phyloP scores from a whole-genome alignment of 352 stramenopile genomes.

The Phytophthora capsici region DNA sequence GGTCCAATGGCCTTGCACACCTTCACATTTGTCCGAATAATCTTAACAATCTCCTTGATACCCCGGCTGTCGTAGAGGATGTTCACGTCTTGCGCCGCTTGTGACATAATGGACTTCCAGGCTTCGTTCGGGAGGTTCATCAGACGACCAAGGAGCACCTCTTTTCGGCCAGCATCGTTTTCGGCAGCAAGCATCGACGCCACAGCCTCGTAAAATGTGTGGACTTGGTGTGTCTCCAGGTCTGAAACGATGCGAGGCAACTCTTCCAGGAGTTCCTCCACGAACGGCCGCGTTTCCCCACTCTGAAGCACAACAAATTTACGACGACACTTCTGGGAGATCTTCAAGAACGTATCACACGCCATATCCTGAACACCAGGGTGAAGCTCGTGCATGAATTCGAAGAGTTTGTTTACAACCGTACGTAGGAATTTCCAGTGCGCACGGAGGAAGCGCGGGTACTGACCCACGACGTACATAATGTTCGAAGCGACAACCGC shows the following conservation, averaged over 20 bases:
- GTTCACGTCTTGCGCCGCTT: conserved; percentile 76
- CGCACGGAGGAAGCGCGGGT: conserved; percentile 98
- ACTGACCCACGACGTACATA: conserved; percentile 99
- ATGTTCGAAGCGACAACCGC: conserved; percentile 99
- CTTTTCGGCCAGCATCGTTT: conserved; percentile 83
- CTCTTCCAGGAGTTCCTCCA: conserved; percentile 96
- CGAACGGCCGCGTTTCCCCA: conserved; percentile 94
- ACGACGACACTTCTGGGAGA: conserved; percentile 97
- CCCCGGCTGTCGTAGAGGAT: conserved; percentile 79
- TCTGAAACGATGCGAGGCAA: conserved; percentile 97
- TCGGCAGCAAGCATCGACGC: conserved; percentile 89
- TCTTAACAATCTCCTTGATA: conserved; percentile 97
- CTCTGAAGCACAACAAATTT: conserved; percentile 98
- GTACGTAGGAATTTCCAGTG: conserved; percentile 99
- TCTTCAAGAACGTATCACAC: conserved; percentile 99
- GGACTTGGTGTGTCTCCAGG: conserved; percentile 98
- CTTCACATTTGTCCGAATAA: conserved; percentile 97
- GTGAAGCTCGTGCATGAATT: conserved; percentile 99
- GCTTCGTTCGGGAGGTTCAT: conserved; percentile 97
- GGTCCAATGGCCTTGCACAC: conserved; percentile 95
- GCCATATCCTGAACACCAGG: conserved; percentile 99
- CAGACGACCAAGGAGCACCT: conserved; percentile 91
- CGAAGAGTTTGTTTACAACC: conserved; percentile 99
- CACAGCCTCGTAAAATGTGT: conserved; percentile 99
- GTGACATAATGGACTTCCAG: conserved; percentile 88